Evolutionary conservation across 805 yeast genomes (phyloP).

Genomic region (Candida qinlingensis): DNA sequence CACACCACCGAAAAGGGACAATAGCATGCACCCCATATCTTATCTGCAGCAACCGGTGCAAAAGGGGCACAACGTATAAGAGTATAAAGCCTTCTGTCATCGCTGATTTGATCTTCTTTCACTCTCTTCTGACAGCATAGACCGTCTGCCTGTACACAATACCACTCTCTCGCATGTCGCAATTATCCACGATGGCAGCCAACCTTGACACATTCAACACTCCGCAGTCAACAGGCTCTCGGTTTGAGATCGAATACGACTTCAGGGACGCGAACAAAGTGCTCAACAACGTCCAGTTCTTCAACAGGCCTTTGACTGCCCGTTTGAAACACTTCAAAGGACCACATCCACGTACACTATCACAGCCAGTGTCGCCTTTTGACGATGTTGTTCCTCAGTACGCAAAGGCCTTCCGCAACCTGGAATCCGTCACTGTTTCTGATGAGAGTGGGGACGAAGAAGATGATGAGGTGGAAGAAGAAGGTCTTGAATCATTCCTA

Average conservation of each 20-base stretch:
- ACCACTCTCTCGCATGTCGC: not conserved
- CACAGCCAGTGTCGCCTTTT: not conserved
- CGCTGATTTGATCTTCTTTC: too few species aligned
- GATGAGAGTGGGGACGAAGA: too few species aligned
- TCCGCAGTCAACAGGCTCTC: not conserved
- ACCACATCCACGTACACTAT: not conserved
- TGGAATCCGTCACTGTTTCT: too few species aligned
- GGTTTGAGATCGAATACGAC: conserved; percentile 5
- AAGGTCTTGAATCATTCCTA: not conserved
- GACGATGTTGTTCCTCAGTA: not conserved
- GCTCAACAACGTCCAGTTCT: conserved; percentile 2
- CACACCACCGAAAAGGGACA: not conserved
- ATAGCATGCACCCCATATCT: not conserved
- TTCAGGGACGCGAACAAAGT: not conserved
- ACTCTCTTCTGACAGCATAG: too few species aligned
- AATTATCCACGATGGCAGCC: not conserved
- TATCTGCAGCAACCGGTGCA: not conserved
- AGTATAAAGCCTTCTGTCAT: too few species aligned
- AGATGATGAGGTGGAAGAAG: not conserved
- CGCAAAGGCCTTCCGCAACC: not conserved
- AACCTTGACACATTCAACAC: not conserved
- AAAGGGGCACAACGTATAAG: not conserved
- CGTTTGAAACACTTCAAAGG: conserved; percentile 1
- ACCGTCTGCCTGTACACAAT: not conserved
- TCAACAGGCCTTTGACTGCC: conserved; percentile 4